Evolutionary conservation across 1,284 basidiomycete genomes (phyloP), one percentile per base, ranked within the genome.

Genomic region (Phlebopus sp.): DNA sequence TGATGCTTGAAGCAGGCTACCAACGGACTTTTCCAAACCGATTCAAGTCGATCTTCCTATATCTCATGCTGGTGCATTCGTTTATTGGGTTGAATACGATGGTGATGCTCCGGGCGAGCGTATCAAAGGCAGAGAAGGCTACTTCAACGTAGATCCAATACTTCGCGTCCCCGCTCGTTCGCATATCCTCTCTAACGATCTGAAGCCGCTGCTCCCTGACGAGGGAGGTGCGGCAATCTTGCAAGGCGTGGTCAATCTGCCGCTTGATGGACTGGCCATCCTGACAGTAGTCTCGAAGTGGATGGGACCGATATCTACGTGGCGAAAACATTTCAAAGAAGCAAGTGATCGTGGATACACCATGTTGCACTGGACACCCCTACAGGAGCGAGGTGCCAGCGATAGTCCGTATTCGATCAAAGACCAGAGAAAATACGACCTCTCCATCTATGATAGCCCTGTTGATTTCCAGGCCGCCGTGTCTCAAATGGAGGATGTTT

Each of bases 71-170:
- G 94, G 94, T 49, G 92, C 93, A 0, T 97, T 96, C 71, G 82
- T 89, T 50, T 97, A 92, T 69, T 96, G 86, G 81, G 75, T 97
- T 46, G 93, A 97, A 69, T 92, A 95, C 66, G 92, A 95, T 55
- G 76, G 79, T 10, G 76, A 75, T 27, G 57, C 63, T 1, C 62
- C 71, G 13, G 79, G 78, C 17, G 69, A 79, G 49, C 82, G 91
- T 51, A 68, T 87, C 48, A 84, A 82, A 53, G 90, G 91, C 35
- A 81, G 90, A 46, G 82, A 90, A 59, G 93, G 94, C 2, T 97
- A 93, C 70, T 97, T 97, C 72, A 96, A 96, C 67, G 84, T 97
- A 55, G 95, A 97, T 63, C 94, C 94, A 13, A 76, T 92, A 53
- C 82, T 97, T 50, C 82, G 78, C 36, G 73, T 81, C 39, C 90